These are phyloP conservation scores for Diaporthe vaccinii DNA, from an alignment of 2,329 filamentous ascomycete genomes.

Conservation along the genomic window DNA sequence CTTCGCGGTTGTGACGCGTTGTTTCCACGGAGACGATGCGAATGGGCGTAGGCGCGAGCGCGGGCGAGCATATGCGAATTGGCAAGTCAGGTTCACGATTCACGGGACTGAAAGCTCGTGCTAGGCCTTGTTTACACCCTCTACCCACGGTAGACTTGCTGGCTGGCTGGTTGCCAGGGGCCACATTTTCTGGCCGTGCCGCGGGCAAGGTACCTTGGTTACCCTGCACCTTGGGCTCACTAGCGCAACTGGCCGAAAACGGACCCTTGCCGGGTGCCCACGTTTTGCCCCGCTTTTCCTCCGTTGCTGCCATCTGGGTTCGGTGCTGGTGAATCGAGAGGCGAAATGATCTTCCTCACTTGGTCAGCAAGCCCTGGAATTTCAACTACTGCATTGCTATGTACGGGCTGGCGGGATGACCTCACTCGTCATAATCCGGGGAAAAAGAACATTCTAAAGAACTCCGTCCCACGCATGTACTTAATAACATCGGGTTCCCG, in stretches of 20 bases:
- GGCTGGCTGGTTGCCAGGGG: constrained; percentile 22
- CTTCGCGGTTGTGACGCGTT: constrained; percentile 14
- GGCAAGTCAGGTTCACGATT: constrained; percentile 20
- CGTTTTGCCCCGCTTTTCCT: constrained; percentile 29
- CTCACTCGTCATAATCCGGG: constrained; percentile 27
- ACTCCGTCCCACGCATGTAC: not conserved
- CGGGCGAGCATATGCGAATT: constrained; percentile 1
- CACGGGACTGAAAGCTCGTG: constrained; percentile 10
- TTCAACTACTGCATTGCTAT: not conserved
- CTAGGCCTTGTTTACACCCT: constrained; percentile 27
- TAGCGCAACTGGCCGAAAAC: constrained; percentile 4
- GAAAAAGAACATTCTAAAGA: constrained; percentile 17
- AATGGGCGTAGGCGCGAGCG: constrained; percentile 13
- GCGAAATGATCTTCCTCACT: constrained; percentile 32
- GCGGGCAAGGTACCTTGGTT: not conserved
- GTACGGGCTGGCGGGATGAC: constrained; percentile 29
- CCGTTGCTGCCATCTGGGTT: not conserved
- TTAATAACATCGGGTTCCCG: no score
- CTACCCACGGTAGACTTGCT: not conserved
- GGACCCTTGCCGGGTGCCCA: constrained; percentile 18
- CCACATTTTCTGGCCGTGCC: constrained; percentile 26
- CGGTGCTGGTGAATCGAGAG: constrained; percentile 2
- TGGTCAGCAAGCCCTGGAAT: constrained; percentile 14
- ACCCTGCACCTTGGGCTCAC: not conserved
- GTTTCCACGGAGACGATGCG: constrained; percentile 28